These are phyloP conservation scores for Coelastrella sp. DNA, from an alignment of 139 green algal genomes.

Conservation along the genomic window DNA sequence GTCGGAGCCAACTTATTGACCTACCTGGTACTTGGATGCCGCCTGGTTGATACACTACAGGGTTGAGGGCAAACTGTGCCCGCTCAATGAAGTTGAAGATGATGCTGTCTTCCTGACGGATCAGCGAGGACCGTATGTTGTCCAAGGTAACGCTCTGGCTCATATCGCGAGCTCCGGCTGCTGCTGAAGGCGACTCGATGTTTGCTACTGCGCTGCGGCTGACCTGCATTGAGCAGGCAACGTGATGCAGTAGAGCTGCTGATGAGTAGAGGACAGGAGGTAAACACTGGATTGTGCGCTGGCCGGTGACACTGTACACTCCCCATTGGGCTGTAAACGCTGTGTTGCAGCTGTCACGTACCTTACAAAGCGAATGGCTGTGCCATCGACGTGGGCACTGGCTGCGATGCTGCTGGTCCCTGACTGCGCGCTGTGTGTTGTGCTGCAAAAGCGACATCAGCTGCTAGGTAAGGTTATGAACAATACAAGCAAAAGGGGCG, in stretches of 20 bases:
- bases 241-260: neutral
- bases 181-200: neutral
- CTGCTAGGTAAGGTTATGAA: neutral
- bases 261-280: neutral
- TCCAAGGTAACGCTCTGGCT: constrained; percentile 71
- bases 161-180: constrained; percentile 50
- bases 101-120: constrained; percentile 97
- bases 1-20: neutral
- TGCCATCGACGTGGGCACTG: constrained; percentile 6
- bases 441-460: constrained; percentile 17
- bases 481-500: neutral
- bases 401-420: constrained; percentile 18
- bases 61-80: constrained; percentile 92
- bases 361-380: neutral
- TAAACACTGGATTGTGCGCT: neutral
- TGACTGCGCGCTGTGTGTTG: neutral
- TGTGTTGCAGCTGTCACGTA: neutral
- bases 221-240: neutral
- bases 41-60: constrained; percentile 82
- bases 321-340: neutral
- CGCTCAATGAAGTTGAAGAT: constrained; percentile 98
- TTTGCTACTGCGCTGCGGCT: constrained; percentile 19
- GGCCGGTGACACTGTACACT: neutral
- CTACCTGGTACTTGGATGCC: constrained; percentile 82
- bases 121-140: constrained; percentile 88